A percentile compares a stretch with the other conserved stretches of the same genome.
Conservation (phyloP, 1,284 basidiomycete species). For the Grifola frondosa region DNA sequence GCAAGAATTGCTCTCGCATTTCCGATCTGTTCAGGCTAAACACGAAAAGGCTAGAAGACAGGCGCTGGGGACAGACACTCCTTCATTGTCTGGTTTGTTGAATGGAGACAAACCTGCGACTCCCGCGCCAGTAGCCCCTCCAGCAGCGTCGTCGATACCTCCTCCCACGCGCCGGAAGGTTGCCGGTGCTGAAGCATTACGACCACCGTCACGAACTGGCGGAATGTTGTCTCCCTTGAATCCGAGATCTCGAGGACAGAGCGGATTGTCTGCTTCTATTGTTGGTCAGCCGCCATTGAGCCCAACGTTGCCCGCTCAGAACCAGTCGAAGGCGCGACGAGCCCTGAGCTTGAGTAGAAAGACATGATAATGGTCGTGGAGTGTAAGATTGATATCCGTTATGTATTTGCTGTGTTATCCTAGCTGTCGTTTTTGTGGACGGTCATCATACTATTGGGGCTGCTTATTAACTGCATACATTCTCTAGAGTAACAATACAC, state of each 20-base stretch:
- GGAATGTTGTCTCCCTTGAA: constrained; percentile 71
- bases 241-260: constrained; percentile 57
- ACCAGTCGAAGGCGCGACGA: constrained; percentile 48
- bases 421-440: no score
- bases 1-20: constrained; percentile 87
- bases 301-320: constrained; percentile 40
- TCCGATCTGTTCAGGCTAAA: constrained; percentile 78
- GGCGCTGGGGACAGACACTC: constrained; percentile 54
- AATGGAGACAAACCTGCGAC: constrained; percentile 14
- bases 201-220: constrained; percentile 36
- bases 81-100: constrained; percentile 40
- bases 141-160: constrained; percentile 26
- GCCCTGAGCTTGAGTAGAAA: constrained; percentile 48
- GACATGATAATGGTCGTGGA: constrained; percentile 14
- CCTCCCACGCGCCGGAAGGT: constrained; percentile 56
- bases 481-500: constrained; percentile 17
- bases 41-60: constrained; percentile 86
- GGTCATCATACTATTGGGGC: no score
- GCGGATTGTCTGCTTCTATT: constrained; percentile 39
- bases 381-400: not conserved
- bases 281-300: constrained; percentile 27
- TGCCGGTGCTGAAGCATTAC: constrained; percentile 43
- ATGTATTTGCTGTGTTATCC: not conserved
- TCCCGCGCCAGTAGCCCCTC: constrained; percentile 11
- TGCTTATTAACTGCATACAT: no score